Evolutionary conservation across 345 rosid genomes (phyloP).

Genomic region (Bruguiera parviflora): DNA sequence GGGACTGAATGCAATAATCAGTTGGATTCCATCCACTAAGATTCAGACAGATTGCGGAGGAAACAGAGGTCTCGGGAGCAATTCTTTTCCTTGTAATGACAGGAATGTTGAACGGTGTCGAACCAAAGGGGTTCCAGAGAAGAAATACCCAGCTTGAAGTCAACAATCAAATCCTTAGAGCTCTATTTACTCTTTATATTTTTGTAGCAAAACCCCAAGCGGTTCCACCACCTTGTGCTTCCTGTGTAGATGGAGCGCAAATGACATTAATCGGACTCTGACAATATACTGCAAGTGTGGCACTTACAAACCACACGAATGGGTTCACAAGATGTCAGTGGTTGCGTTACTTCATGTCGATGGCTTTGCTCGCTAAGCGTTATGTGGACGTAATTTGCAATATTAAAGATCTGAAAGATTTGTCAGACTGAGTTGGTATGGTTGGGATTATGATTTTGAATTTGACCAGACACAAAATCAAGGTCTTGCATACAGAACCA

Average conservation of each 20-base stretch:
- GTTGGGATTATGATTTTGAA: slow-evolving; percentile 37
- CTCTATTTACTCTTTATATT: slow-evolving; percentile 57
- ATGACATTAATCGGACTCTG: slow-evolving; percentile 35
- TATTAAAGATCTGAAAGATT: slow-evolving; percentile 46
- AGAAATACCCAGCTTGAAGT: slow-evolving; percentile 48
- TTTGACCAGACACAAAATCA: slow-evolving; percentile 37
- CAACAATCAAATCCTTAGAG: slow-evolving; percentile 58
- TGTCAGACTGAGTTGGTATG: slow-evolving; percentile 42
- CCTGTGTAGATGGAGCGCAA: slow-evolving; percentile 42
- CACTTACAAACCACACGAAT: slow-evolving; percentile 43
- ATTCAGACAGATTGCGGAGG: slow-evolving; percentile 20
- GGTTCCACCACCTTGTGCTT: slow-evolving; percentile 51
- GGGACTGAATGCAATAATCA: slow-evolving; percentile 6
- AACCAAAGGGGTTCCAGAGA: slow-evolving; percentile 38
- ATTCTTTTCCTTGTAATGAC: slow-evolving; percentile 59
- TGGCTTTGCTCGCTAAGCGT: slow-evolving; percentile 57
- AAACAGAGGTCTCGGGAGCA: slow-evolving; percentile 48
- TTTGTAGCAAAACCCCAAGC: slow-evolving; percentile 50
- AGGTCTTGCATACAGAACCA: slow-evolving; percentile 5
- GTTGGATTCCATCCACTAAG: background rate
- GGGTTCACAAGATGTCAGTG: slow-evolving; percentile 50
- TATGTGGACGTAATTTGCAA: slow-evolving; percentile 51
- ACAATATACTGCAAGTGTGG: slow-evolving; percentile 47
- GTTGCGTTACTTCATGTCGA: slow-evolving; percentile 46
- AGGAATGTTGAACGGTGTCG: slow-evolving; percentile 42